Conservation (phyloP, 768 basidiomycete genomes). For the Rhizopogon rudus region DNA sequence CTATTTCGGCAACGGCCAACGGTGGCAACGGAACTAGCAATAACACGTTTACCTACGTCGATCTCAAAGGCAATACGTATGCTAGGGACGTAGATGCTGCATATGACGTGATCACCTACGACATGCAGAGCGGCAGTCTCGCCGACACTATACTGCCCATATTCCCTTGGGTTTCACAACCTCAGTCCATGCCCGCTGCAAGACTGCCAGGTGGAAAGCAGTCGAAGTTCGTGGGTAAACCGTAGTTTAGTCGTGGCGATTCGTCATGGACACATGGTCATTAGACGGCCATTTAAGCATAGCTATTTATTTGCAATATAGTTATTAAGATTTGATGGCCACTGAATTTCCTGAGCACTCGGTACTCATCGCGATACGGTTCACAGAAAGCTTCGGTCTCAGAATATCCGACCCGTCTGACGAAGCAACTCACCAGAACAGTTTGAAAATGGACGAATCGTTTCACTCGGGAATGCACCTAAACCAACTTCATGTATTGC, state of each 20-base stretch:
- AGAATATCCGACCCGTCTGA: too few relatives aligned
- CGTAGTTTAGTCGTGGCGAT: neutral
- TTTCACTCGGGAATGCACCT: too few relatives aligned
- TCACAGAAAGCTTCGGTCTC: too few relatives aligned
- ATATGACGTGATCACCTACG: constrained; percentile 55
- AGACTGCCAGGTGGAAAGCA: constrained; percentile 33
- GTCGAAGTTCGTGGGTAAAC: neutral
- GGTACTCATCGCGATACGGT: too few relatives aligned
- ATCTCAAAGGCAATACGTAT: constrained; percentile 59
- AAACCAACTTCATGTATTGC: too few relatives aligned
- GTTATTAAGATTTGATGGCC: too few relatives aligned
- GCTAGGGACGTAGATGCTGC: constrained; percentile 55
- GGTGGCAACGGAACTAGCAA: constrained; percentile 65
- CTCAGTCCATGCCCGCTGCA: constrained; percentile 8
- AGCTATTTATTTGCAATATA: neutral
- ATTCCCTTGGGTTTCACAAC: neutral
- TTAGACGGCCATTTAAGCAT: too few relatives aligned
- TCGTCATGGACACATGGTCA: neutral
- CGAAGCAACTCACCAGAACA: too few relatives aligned
- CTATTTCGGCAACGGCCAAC: constrained; percentile 39
- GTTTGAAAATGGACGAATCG: too few relatives aligned
- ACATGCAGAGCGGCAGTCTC: constrained; percentile 50
- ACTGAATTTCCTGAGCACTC: too few relatives aligned
- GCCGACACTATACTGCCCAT: constrained; percentile 14
- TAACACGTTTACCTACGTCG: constrained; percentile 61